Percentiles rank a stretch among this genome's conserved stretches.
These are phyloP conservation scores for Xylaria arbuscula DNA, from an alignment of 2,329 filamentous ascomycete species.

Conservation along the genomic window DNA sequence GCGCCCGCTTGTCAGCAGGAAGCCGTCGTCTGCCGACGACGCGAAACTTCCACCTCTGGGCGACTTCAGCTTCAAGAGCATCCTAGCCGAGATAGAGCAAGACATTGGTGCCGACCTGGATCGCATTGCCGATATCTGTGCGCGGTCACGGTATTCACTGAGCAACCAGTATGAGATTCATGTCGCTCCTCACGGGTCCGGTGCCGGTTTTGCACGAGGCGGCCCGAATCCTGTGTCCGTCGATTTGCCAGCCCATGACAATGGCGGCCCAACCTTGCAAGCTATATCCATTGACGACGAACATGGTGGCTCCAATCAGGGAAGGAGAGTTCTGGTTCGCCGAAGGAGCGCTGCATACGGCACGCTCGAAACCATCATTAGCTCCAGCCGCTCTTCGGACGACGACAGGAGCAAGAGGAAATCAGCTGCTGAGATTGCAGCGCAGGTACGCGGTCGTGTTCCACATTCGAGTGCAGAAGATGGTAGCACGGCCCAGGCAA, in stretches of 20 bases:
- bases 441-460: constrained; percentile 64
- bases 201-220: constrained; percentile 58
- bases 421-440: constrained; percentile 66
- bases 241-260: constrained; percentile 42
- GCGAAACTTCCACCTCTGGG: constrained; percentile 69
- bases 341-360: constrained; percentile 68
- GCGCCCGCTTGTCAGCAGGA: constrained; percentile 57
- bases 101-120: constrained; percentile 70
- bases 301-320: constrained; percentile 53
- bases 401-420: constrained; percentile 71
- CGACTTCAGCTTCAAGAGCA: constrained; percentile 73
- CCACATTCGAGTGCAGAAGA: constrained; percentile 46
- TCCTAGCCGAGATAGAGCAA: constrained; percentile 67
- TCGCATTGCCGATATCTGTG: constrained; percentile 74
- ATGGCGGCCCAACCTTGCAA: constrained; percentile 65
- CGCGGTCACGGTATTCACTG: constrained; percentile 71
- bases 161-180: constrained; percentile 76
- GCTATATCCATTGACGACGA: constrained; percentile 69
- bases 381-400: constrained; percentile 71
- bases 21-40: constrained; percentile 46
- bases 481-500: constrained; percentile 47
- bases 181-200: constrained; percentile 70
- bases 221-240: constrained; percentile 45
- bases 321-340: constrained; percentile 56
- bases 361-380: constrained; percentile 74